Evolutionary conservation across 164 flowering plant species (phyloP).

Genomic region (Dillenia suffruticosa): DNA sequence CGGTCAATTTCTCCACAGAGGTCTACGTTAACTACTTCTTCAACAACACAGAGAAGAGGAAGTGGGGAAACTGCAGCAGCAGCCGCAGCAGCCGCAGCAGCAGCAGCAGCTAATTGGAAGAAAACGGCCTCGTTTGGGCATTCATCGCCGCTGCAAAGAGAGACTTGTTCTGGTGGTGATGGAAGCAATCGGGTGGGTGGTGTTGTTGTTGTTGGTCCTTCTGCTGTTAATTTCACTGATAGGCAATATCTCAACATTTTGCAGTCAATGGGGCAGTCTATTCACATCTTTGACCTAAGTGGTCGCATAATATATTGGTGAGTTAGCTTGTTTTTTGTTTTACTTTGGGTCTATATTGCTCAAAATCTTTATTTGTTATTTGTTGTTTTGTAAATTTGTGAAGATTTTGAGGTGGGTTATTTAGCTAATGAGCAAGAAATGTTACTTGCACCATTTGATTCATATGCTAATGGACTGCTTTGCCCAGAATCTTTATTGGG

Average conservation of each 20-base stretch:
- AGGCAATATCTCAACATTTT: conserved; percentile 74
- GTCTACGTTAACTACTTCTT: conserved; percentile 22
- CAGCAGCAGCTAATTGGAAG: conserved; percentile 28
- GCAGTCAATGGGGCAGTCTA: conserved; percentile 91
- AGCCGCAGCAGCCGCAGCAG: conserved; percentile 11
- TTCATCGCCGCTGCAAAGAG: conserved; percentile 84
- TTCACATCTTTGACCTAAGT: conserved; percentile 70
- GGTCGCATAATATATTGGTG: conserved; percentile 75
- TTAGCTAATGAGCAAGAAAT: background rate
- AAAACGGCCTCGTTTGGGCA: conserved; percentile 56
- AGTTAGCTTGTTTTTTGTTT: conserved; percentile 14
- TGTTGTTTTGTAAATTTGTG: background rate
- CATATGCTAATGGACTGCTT: no score
- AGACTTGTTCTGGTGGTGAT: conserved; percentile 41
- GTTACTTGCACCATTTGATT: background rate
- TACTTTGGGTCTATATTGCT: background rate
- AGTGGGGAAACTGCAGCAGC: conserved; percentile 21
- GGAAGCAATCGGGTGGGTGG: conserved; percentile 12
- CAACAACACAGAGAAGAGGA: conserved; percentile 14
- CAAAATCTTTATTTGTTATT: conserved; percentile 1
- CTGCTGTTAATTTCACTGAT: conserved; percentile 50
- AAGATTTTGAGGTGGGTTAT: background rate
- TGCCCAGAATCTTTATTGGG: no score
- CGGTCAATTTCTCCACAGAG: conserved; percentile 79
- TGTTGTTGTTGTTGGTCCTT: conserved; percentile 25